A percentile compares a stretch with the other conserved stretches of the same genome.
Conservation (phyloP, 2,329 filamentous ascomycete species). For the Alternaria rosae region DNA sequence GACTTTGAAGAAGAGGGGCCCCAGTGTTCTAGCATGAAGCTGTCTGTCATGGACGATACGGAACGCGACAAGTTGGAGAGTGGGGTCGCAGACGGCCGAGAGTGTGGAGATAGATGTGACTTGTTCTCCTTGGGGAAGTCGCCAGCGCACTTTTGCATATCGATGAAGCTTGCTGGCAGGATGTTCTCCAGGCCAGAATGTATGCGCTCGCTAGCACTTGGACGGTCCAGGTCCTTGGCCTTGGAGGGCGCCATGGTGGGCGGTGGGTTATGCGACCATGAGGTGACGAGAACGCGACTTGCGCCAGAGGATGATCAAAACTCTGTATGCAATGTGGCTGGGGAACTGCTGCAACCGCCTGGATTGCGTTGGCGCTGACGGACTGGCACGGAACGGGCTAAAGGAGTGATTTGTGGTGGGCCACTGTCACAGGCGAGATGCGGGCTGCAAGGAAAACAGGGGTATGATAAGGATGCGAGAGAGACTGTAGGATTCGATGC, state of each 20-base stretch:
- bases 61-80: conserved; percentile 37
- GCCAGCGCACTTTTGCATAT: conserved; percentile 16
- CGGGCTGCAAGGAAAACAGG: conserved; percentile 13
- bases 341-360: conserved; percentile 29
- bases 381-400: conserved; percentile 19
- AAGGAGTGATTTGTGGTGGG: conserved; percentile 27
- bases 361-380: conserved; percentile 14
- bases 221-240: conserved; percentile 25
- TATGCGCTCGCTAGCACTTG: conserved; percentile 24
- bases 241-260: conserved; percentile 27
- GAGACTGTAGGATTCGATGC: conserved; percentile 3
- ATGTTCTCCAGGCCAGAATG: conserved; percentile 40
- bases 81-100: conserved; percentile 31
- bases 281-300: conserved; percentile 11
- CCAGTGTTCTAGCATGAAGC: conserved; percentile 43
- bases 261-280: conserved; percentile 22
- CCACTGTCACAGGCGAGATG: conserved; percentile 26
- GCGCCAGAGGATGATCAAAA: conserved; percentile 10
- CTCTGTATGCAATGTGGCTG: conserved; percentile 15
- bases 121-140: conserved; percentile 25
- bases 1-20: conserved; percentile 23
- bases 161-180: conserved; percentile 33
- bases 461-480: conserved; percentile 10
- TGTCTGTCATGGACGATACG: conserved; percentile 45
- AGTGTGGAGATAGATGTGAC: conserved; percentile 22